A percentile compares a stretch with the other conserved stretches of the same genome.
phyloP scores from a whole-genome alignment of 1,284 basidiomycete species.

The Melampsora americana region DNA sequence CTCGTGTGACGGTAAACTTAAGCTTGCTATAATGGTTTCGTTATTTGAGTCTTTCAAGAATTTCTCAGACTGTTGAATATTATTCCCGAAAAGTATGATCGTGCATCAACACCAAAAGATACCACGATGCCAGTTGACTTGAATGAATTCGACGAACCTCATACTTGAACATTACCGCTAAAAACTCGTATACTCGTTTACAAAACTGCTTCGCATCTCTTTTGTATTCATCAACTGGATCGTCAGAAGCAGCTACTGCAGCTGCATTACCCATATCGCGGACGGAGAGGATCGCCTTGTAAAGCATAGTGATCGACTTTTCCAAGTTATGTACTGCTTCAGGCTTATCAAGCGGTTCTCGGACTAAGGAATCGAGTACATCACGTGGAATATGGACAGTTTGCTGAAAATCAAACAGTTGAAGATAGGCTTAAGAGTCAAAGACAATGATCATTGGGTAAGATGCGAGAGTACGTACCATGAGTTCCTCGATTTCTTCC shows the following conservation, averaged over 20 bases:
- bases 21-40: slow-evolving; percentile 46
- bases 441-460: neutral
- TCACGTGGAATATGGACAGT: slow-evolving; percentile 85
- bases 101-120: no score
- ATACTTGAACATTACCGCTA: slow-evolving; percentile 82
- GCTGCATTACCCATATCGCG: slow-evolving; percentile 76
- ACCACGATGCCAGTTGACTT: slow-evolving; percentile 49
- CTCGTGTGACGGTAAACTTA: slow-evolving; percentile 63
- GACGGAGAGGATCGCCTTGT: slow-evolving; percentile 90
- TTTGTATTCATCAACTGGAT: slow-evolving; percentile 81
- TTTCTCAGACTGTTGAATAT: slow-evolving; percentile 55
- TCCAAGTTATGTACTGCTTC: slow-evolving; percentile 75
- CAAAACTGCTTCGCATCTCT: slow-evolving; percentile 85
- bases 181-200: slow-evolving; percentile 80
- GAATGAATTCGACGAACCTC: slow-evolving; percentile 59
- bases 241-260: slow-evolving; percentile 53
- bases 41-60: slow-evolving; percentile 53
- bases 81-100: no score
- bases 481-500: slow-evolving; percentile 74
- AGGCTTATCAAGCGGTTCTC: slow-evolving; percentile 76
- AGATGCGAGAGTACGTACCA: slow-evolving; percentile 59
- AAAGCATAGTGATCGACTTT: slow-evolving; percentile 77
- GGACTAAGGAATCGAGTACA: slow-evolving; percentile 71
- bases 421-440: neutral
- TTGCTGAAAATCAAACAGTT: slow-evolving; percentile 60